Percentiles rank a stretch among this genome's conserved stretches.
These are phyloP conservation scores for Sclerotinia borealis DNA, from an alignment of 2,329 filamentous ascomycete genomes.

Conservation along the genomic window DNA sequence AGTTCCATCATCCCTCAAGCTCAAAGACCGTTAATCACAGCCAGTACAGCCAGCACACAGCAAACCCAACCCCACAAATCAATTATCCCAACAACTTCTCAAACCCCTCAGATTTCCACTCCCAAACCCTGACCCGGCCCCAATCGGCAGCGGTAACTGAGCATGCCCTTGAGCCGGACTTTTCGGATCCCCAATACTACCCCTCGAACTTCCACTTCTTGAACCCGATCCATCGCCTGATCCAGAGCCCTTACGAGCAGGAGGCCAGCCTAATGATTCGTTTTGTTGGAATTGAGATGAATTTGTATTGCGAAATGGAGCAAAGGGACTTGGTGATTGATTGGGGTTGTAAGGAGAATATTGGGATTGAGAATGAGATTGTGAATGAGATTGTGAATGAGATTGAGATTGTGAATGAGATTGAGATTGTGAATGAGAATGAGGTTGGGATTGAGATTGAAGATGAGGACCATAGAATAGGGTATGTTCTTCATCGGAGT, in stretches of 20 bases:
- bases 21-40: neutral
- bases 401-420: no score
- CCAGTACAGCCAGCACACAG: neutral
- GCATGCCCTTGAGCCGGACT: constrained; percentile 38
- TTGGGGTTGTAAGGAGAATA: neutral
- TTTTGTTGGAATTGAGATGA: neutral
- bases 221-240: constrained; percentile 31
- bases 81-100: constrained; percentile 3
- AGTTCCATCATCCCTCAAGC: neutral
- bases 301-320: neutral
- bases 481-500: constrained; percentile 28
- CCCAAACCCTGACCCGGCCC: neutral
- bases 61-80: neutral
- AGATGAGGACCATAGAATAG: constrained; percentile 1
- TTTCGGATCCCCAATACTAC: constrained; percentile 46
- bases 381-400: no score
- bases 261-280: neutral
- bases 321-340: constrained; percentile 7
- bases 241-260: constrained; percentile 7
- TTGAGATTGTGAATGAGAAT: no score
- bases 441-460: constrained; percentile 4
- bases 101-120: neutral
- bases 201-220: constrained; percentile 36
- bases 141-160: neutral
- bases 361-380: constrained; percentile 3